Evolutionary conservation across 169 alveolate genomes (phyloP), one percentile per base, ranked within the genome.

Genomic region (Eimeria maxima): DNA sequence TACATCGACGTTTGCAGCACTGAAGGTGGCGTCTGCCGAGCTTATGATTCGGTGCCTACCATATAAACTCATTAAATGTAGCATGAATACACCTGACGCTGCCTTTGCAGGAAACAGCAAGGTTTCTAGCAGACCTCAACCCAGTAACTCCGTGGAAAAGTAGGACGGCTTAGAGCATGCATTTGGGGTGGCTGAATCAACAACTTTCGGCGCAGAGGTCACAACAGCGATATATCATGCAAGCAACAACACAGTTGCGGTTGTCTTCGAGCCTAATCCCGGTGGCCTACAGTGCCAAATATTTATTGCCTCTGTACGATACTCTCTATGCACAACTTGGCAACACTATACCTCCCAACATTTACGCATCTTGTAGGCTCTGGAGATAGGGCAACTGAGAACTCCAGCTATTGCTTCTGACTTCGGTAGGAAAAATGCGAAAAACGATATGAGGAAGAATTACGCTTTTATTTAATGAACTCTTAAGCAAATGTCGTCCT

Each of bases 1-100:
- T 45, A 13, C 60, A 29, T 50, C 14, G 27, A 7, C 88, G 33
- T 18, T 22, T 16, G 44, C 92, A 92, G 95, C 24, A 92, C 96
- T 63, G 96, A 93, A 42, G 93, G 96, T 20, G 96, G 96, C 27
- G 53, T 93, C 63, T 93, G 96, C 65, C 93, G 96, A 18, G 96
- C 96, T 42, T 93, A 78, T 63, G 80, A 93, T 69, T 38, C 88
- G 87, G 96, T 93, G 76, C 74, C 22, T 83, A 50, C 42, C 29
- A 27, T 55, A n/a, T 22, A 24, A 53, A 83, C 18, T 38, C 84
- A 29, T 42, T 60, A 20, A 1, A 18, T 29, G 29, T n/a, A 18
- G 71, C 90, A 47, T n/a, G 73, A 81, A 60, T 27, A 60, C 60
- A 84, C 24, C 38, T n/a, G n/a, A 47, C 73, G 65, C 13, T 18